These are phyloP conservation scores for Lantana camara DNA, from an alignment of 257 asterid genomes.

Conservation along the genomic window DNA sequence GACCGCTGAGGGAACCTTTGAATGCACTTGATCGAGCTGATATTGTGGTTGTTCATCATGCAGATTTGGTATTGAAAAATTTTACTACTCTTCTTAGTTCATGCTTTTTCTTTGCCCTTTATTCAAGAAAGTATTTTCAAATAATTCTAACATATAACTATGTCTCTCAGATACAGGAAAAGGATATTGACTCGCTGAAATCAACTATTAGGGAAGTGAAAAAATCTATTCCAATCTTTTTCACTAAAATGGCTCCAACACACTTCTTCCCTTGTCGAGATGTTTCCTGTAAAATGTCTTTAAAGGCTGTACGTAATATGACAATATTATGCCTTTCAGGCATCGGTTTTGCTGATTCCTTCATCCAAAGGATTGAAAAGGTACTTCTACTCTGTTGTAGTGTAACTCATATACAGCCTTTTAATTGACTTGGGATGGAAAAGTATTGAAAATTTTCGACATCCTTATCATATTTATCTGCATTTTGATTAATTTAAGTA, in stretches of 20 bases:
- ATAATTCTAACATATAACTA: slow-evolving; percentile 20
- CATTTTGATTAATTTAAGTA: background rate
- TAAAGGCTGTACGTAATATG: slow-evolving; percentile 40
- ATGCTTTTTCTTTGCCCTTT: slow-evolving; percentile 9
- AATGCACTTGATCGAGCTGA: slow-evolving; percentile 70
- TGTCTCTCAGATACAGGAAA: slow-evolving; percentile 51
- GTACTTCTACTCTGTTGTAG: slow-evolving; percentile 32
- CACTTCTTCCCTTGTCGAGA: slow-evolving; percentile 60
- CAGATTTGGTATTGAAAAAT: slow-evolving; percentile 67
- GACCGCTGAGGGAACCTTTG: slow-evolving; percentile 91
- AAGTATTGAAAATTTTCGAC: background rate
- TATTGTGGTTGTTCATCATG: slow-evolving; percentile 79
- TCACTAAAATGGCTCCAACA: slow-evolving; percentile 66
- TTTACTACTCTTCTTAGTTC: background rate
- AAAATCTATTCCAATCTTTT: slow-evolving; percentile 53
- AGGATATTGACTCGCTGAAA: slow-evolving; percentile 49
- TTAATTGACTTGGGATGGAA: background rate
- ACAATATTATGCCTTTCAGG: slow-evolving; percentile 77
- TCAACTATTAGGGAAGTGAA: slow-evolving; percentile 49
- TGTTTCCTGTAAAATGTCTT: slow-evolving; percentile 43
- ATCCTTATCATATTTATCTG: background rate
- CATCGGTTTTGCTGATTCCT: slow-evolving; percentile 81
- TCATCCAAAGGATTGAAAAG: slow-evolving; percentile 58
- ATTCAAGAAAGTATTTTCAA: background rate
- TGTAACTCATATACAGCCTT: background rate